phyloP scores from a whole-genome alignment of 1,284 basidiomycete genomes.

The Sporisorium iseilematis-ciliati region DNA sequence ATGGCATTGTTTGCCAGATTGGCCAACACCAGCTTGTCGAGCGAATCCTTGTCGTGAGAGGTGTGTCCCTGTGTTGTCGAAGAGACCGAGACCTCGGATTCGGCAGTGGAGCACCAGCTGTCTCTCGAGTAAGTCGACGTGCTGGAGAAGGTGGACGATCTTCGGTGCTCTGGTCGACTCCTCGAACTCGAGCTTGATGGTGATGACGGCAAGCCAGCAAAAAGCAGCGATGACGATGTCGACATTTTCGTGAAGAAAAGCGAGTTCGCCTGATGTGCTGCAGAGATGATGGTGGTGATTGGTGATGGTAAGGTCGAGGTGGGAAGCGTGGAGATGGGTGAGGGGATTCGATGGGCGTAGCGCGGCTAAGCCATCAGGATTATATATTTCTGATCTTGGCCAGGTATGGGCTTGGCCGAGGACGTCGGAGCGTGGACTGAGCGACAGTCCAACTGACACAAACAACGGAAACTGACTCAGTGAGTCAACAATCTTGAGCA shows the following conservation, averaged over 20 bases:
- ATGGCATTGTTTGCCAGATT: constrained; percentile 31
- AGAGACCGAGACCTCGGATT: constrained; percentile 18
- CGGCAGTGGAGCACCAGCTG: constrained; percentile 38
- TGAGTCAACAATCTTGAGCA: not conserved
- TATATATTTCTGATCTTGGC: constrained; percentile 21
- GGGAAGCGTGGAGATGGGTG: constrained; percentile 1
- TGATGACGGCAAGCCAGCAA: constrained; percentile 11
- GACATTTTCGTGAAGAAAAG: constrained; percentile 18
- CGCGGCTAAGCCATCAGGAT: not conserved
- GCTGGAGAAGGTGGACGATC: constrained; percentile 28
- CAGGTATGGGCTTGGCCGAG: not conserved
- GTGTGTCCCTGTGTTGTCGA: constrained; percentile 29
- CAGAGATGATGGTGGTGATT: not conserved
- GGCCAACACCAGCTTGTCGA: constrained; percentile 24
- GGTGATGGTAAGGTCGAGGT: constrained; percentile 1
- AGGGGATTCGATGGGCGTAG: constrained; percentile 2
- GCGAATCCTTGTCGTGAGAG: constrained; percentile 27
- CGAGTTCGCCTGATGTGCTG: constrained; percentile 4
- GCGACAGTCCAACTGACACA: constrained; percentile 19
- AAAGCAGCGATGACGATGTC: constrained; percentile 30
- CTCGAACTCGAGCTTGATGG: constrained; percentile 19
- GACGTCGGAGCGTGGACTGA: constrained; percentile 1
- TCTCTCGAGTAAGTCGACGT: constrained; percentile 31
- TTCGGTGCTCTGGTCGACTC: constrained; percentile 20
- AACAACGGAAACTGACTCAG: constrained; percentile 32